phyloP scores from a whole-genome alignment of 2,329 filamentous ascomycete genomes.

The Pyricularia pennisetigena region DNA sequence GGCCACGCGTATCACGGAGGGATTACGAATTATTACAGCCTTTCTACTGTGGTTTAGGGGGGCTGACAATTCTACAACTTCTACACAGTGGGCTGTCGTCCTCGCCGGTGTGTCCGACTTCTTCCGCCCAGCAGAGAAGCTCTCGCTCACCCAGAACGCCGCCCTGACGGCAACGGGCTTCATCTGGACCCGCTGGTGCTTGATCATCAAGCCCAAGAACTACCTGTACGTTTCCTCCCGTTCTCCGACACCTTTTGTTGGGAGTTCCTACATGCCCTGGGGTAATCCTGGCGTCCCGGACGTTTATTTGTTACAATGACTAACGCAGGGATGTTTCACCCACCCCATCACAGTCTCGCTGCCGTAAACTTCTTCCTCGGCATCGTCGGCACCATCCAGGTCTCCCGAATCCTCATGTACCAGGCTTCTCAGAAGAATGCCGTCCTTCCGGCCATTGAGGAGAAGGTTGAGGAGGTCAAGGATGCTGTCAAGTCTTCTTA shows the following conservation, averaged over 20 bases:
- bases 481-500: conserved; percentile 9
- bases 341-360: conserved; percentile 51
- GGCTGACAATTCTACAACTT: not conserved
- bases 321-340: not conserved
- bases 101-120: conserved; percentile 89
- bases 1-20: too few species aligned
- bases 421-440: conserved; percentile 49
- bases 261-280: not conserved
- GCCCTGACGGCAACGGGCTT: conserved; percentile 83
- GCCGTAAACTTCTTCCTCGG: conserved; percentile 98
- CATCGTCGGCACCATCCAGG: conserved; percentile 74
- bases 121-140: conserved; percentile 79
- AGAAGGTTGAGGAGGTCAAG: conserved; percentile 28
- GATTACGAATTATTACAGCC: not conserved
- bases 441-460: conserved; percentile 17
- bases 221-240: conserved; percentile 52
- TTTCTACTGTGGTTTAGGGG: not conserved
- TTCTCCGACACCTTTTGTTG: not conserved
- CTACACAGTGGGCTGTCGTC: conserved; percentile 79
- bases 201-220: conserved; percentile 93
- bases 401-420: conserved; percentile 63
- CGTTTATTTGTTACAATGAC: not conserved
- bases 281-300: not conserved
- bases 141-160: conserved; percentile 85
- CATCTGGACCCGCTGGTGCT: conserved; percentile 99